Percentiles rank a stretch among this genome's conserved stretches.
phyloP scores from a whole-genome alignment of 208 protist species.

The Zelonia costaricensis region DNA sequence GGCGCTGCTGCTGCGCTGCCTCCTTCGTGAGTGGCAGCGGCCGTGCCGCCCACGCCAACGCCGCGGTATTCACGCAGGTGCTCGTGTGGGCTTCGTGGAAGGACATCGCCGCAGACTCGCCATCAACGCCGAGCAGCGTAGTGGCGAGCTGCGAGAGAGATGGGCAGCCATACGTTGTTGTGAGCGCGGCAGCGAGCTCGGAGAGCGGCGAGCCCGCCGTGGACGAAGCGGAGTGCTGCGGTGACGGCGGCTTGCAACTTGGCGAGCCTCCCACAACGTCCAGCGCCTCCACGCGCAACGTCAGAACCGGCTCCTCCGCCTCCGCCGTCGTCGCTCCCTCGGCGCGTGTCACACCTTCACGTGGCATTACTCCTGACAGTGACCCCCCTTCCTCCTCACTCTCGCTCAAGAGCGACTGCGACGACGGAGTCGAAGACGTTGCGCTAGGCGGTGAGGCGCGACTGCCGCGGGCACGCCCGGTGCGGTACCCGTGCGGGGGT shows the following conservation, averaged over 20 bases:
- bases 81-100: neutral
- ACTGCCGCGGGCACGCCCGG: neutral
- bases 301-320: neutral
- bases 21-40: too few species aligned
- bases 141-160: constrained; percentile 10
- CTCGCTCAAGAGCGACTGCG: neutral
- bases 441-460: neutral
- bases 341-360: too few species aligned
- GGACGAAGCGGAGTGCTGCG: neutral
- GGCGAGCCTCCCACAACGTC: neutral
- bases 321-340: too few species aligned
- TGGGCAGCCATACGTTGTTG: neutral
- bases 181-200: neutral
- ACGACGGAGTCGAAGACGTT: neutral
- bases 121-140: constrained; percentile 1
- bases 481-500: too few species aligned
- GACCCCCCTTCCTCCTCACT: neutral
- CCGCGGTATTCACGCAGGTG: neutral
- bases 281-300: neutral
- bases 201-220: neutral
- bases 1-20: too few species aligned
- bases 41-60: too few species aligned
- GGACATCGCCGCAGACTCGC: neutral
- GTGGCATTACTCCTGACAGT: too few species aligned
- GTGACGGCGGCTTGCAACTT: too few species aligned